Base-by-base conservation (phyloP, 768 basidiomycete species). In the Pisolithus sp. region DNA sequence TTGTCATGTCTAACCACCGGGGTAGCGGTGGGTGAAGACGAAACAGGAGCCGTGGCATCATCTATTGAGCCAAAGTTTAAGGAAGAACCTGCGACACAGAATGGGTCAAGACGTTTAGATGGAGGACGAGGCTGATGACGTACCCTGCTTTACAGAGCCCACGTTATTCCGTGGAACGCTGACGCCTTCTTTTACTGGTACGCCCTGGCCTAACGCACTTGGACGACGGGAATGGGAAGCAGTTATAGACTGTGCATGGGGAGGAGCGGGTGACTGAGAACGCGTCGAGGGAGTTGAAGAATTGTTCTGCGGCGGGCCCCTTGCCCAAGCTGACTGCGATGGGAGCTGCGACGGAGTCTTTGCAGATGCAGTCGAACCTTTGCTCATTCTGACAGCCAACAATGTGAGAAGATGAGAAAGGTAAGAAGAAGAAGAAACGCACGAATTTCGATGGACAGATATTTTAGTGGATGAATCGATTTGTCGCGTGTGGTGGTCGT, bases 61-160 rank as follows among this genome's bases (percentile, higher is more conserved):
- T 91, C 86, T 77, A 93, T 89, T 44, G 91, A 91, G 60, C 93
- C 93, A 73, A 94, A 93, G 46, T 86, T 87, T 58, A 95, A 84
- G 48, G 79, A 72, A 52, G 83, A 81, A 61, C 78, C 82, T 87
- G 56, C 10, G 24, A 49, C 43, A 34, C 31, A 57, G 46, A 56
- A 39, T 12, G 55, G 20, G 28, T 55, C 45, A n/a, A 48, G 30
- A 54, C 10, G 34, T 7, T 44, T 37, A 48, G 53, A 43, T 49
- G 30, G 10, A 24, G 6, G 4, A 20, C 15, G 42, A 3, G 39
- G 46, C 55, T n/a, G 55, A 63, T 54, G 54, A 67, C 73, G 57
- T 62, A 83, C 86, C 79, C 76, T 80, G 78, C 78, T 85, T 87
- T 70, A 78, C 73, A 50, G 82, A 77, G 55, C 77, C 78, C 63